These are phyloP conservation scores for Hypoxylon subgilvum DNA, from an alignment of 495 filamentous ascomycete genomes.

Conservation along the genomic window DNA sequence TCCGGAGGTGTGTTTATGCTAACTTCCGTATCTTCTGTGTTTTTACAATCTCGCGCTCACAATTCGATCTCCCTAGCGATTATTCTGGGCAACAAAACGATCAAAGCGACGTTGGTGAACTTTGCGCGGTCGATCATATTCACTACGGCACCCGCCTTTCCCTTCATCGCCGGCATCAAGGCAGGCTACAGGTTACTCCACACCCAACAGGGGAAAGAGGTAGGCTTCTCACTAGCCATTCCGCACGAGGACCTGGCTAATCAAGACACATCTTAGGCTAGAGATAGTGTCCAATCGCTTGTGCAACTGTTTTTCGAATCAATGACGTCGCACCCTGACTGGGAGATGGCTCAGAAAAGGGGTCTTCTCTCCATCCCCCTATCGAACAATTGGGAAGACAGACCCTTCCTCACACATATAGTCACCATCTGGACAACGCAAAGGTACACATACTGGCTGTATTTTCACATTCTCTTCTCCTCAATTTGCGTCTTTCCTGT, in stretches of 20 bases:
- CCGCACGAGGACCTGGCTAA: too few species aligned
- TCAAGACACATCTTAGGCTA: too few species aligned
- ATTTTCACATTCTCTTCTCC: slow-evolving; percentile 11
- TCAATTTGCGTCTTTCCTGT: slow-evolving; percentile 3
- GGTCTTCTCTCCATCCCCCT: slow-evolving; percentile 9
- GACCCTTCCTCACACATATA: slow-evolving; percentile 13
- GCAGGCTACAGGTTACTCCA: slow-evolving; percentile 55
- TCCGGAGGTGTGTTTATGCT: slow-evolving; percentile 71
- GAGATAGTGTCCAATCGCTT: not conserved
- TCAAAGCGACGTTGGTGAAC: slow-evolving; percentile 44
- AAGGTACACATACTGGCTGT: slow-evolving; percentile 8
- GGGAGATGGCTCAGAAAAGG: not conserved
- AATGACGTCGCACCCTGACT: slow-evolving; percentile 5
- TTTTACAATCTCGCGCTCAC: not conserved
- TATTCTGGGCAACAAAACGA: slow-evolving; percentile 49
- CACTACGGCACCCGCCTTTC: slow-evolving; percentile 57
- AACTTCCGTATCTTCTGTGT: slow-evolving; percentile 13
- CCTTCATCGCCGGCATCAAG: slow-evolving; percentile 55
- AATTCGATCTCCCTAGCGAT: slow-evolving; percentile 14
- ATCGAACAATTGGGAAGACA: not conserved
- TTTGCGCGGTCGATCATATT: slow-evolving; percentile 58
- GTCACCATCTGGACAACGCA: not conserved
- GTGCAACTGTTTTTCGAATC: slow-evolving; percentile 2
- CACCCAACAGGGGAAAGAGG: too few species aligned
- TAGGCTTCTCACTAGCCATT: too few species aligned